Conservation (phyloP, 306 rosid species). For the Calophaca sinica region DNA sequence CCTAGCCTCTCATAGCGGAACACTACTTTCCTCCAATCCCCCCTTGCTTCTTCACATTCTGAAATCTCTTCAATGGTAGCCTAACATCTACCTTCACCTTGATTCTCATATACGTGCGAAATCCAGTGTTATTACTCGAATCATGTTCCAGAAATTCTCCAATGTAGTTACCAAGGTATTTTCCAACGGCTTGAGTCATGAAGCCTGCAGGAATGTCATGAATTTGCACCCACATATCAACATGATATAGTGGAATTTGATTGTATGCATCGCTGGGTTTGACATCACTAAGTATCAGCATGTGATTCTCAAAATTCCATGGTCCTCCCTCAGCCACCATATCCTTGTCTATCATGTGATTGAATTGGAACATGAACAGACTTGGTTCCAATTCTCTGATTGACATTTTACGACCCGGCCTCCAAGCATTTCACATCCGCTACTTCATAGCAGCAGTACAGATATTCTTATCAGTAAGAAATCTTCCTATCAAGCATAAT, state of each 20-base stretch:
- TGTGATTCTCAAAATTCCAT: neutral
- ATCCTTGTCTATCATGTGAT: neutral
- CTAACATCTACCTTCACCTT: neutral
- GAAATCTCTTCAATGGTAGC: neutral
- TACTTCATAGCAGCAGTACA: no score
- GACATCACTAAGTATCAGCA: neutral
- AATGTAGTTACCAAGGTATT: accelerated
- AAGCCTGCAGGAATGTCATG: neutral
- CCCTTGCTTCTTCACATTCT: neutral
- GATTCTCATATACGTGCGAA: neutral
- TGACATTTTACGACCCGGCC: no score
- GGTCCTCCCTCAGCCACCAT: neutral
- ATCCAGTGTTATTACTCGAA: no score
- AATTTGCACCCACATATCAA: neutral
- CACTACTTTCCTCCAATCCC: neutral
- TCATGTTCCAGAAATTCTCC: neutral
- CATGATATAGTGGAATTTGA: neutral
- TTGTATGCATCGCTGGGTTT: neutral
- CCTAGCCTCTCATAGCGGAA: neutral
- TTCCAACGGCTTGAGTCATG: neutral
- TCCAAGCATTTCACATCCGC: no score
- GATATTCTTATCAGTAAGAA: no score
- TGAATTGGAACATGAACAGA: no score
- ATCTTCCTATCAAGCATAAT: no score
- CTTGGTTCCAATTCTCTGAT: no score